Conservation (phyloP, 2,329 filamentous ascomycete genomes). For the Diaporthe destruens region DNA sequence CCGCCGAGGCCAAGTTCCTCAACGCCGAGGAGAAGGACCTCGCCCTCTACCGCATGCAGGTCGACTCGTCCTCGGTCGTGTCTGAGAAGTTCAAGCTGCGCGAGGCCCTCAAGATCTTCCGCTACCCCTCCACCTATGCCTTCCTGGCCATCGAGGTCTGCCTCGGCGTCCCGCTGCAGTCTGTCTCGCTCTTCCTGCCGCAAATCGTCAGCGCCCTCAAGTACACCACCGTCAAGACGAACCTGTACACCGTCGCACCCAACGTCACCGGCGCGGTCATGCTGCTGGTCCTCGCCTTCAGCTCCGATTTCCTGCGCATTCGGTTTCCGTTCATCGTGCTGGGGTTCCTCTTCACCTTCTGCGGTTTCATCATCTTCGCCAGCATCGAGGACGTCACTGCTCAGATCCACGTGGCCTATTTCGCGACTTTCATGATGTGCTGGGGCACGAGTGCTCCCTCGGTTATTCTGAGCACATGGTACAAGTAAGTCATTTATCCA, state of each 20-base stretch:
- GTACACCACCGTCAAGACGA: conserved; percentile 69
- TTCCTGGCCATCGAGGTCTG: conserved; percentile 69
- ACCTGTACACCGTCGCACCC: conserved; percentile 84
- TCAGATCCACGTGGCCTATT: conserved; percentile 77
- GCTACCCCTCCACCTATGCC: conserved; percentile 60
- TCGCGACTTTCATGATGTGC: conserved; percentile 84
- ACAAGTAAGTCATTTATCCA: conserved; percentile 60
- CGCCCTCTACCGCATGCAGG: conserved; percentile 79
- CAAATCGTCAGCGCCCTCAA: conserved; percentile 66
- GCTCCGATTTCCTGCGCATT: conserved; percentile 73
- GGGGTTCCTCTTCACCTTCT: conserved; percentile 80
- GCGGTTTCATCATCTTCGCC: conserved; percentile 84
- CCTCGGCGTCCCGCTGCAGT: conserved; percentile 70
- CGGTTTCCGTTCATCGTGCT: conserved; percentile 81
- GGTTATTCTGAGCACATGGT: conserved; percentile 75
- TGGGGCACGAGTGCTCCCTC: conserved; percentile 83
- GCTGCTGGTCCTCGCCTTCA: conserved; percentile 78
- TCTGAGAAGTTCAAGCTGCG: conserved; percentile 64
- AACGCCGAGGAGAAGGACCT: conserved; percentile 74
- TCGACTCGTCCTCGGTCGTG: conserved; percentile 77
- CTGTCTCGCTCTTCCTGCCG: conserved; percentile 62
- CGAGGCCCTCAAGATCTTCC: conserved; percentile 66
- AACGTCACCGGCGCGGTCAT: conserved; percentile 81
- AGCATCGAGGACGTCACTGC: conserved; percentile 68
- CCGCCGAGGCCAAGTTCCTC: conserved; percentile 74